phyloP scores from a whole-genome alignment of 345 rosid genomes.

The Rhizophora mangle region DNA sequence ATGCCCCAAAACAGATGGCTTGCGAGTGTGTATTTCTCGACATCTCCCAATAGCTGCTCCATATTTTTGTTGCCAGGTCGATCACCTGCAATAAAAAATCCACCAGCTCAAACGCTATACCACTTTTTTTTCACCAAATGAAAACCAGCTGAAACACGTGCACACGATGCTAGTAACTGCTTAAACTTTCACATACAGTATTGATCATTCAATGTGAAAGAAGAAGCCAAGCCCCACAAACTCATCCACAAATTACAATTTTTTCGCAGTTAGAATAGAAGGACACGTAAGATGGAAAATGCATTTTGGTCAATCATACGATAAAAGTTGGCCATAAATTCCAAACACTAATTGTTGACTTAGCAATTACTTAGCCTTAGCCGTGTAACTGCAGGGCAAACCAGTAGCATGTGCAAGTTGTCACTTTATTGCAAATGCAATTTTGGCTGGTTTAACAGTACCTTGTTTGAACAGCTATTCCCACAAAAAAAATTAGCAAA shows the following conservation, averaged over 20 bases:
- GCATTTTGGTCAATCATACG: not conserved
- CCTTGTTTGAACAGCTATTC: too few species aligned
- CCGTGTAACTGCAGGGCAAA: too few species aligned
- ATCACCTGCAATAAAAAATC: constrained; percentile 16
- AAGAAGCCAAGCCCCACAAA: not conserved
- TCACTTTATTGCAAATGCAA: too few species aligned
- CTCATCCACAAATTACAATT: not conserved
- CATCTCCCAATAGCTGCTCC: constrained; percentile 19
- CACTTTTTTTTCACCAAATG: too few species aligned
- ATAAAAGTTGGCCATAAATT: not conserved
- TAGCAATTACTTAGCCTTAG: too few species aligned
- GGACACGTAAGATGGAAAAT: not conserved
- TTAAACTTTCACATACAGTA: not conserved
- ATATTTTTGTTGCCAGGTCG: constrained; percentile 13
- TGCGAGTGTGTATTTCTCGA: constrained; percentile 30
- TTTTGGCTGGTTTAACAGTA: too few species aligned
- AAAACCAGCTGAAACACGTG: too few species aligned
- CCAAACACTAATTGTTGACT: not conserved
- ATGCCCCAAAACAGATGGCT: constrained; percentile 32
- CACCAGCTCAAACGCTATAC: too few species aligned
- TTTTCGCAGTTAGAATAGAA: too few species aligned
- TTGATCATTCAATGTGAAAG: not conserved
- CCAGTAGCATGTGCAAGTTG: too few species aligned
- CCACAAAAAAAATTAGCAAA: too few species aligned
- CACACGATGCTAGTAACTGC: too few species aligned